Conservation (phyloP, 176 grass and related monocot genomes). For the Thinopyrum elongatum region DNA sequence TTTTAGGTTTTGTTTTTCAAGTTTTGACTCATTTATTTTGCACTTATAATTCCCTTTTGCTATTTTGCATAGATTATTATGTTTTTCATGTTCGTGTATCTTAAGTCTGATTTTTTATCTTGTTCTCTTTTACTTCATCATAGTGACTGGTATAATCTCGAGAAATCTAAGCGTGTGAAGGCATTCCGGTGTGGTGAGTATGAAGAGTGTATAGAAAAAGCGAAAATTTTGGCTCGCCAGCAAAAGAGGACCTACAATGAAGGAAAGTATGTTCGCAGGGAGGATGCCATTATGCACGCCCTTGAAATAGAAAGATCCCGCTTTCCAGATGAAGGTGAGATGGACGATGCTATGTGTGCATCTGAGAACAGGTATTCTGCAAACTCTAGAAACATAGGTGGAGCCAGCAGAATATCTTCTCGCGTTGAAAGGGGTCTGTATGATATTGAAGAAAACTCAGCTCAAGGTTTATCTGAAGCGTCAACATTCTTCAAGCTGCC, state of each 20-base stretch:
- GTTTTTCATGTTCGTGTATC: not conserved
- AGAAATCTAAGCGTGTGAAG: slow-evolving; percentile 91
- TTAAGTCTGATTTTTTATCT: slow-evolving; percentile 2
- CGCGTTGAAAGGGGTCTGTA: slow-evolving; percentile 27
- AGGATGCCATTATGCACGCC: slow-evolving; percentile 97
- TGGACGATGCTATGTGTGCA: slow-evolving; percentile 24
- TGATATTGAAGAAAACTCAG: slow-evolving; percentile 47
- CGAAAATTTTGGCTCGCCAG: slow-evolving; percentile 42
- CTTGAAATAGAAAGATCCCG: slow-evolving; percentile 81
- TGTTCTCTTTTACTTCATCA: slow-evolving; percentile 31
- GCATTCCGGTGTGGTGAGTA: slow-evolving; percentile 92
- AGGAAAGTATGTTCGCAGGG: slow-evolving; percentile 98
- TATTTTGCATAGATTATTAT: not conserved
- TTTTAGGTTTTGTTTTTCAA: slow-evolving; percentile 20
- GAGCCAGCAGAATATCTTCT: slow-evolving; percentile 51
- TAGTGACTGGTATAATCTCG: slow-evolving; percentile 99
- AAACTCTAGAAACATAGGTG: slow-evolving; percentile 63
- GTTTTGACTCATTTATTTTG: slow-evolving; percentile 11
- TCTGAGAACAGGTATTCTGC: slow-evolving; percentile 28
- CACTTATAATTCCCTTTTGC: not conserved
- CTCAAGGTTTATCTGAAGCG: slow-evolving; percentile 48
- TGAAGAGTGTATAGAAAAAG: slow-evolving; percentile 93
- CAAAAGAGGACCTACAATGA: slow-evolving; percentile 55
- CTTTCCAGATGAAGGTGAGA: slow-evolving; percentile 42
- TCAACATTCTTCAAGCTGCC: slow-evolving; percentile 44